Base-by-base conservation (phyloP, 2,329 filamentous ascomycete species). In the Cordyceps farinosa region DNA sequence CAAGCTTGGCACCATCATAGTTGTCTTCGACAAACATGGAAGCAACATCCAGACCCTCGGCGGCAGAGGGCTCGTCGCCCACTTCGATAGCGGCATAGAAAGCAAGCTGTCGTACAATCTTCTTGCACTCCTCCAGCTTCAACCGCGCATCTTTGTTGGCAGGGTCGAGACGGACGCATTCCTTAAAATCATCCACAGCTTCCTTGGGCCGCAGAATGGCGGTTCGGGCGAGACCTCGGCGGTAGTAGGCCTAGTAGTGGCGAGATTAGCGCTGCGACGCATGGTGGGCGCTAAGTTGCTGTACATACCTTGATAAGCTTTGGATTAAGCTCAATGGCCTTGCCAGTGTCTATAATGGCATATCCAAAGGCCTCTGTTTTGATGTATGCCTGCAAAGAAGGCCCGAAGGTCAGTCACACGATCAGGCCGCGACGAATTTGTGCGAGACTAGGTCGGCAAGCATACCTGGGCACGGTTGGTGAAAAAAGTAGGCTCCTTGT, bases 31-130 rank as follows among this genome's bases (percentile, higher is more conserved):
- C 87, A 11, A 81, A 80, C 77, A 99, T 97, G 62, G 88, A 85
- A 65, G 95, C 92, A 65, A 99, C 76, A 72, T 98, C 92, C 66
- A 99, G 83, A 2, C 91, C 94, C 74, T 95, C 93, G 40, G 94
- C 90, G 0, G 93, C 95, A 0, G 93, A 97, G 4, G 94, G 92
- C 67, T 94, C 91, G 69, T 98, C 95, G 64, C 90, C 87, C 52
- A 98, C 85, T 75, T 98, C 94, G 70, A 98, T 99, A 38, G 95
- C 95, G 69, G 91, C 92, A 70, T 96, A 89, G 77, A 99, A 99
- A 65, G 95, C 91, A 71, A 94, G 81, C 71, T 94, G 89, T 72
- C 94, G 92, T 68, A 98, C 91, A 69, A 97, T 87, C 82, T 96
- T 97, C 76, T 97, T 91, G 78, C 93, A 97, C 73, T 98, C 94